These are phyloP conservation scores for Penicillium verhagenii DNA, from an alignment of 495 filamentous ascomycete genomes.

Conservation along the genomic window DNA sequence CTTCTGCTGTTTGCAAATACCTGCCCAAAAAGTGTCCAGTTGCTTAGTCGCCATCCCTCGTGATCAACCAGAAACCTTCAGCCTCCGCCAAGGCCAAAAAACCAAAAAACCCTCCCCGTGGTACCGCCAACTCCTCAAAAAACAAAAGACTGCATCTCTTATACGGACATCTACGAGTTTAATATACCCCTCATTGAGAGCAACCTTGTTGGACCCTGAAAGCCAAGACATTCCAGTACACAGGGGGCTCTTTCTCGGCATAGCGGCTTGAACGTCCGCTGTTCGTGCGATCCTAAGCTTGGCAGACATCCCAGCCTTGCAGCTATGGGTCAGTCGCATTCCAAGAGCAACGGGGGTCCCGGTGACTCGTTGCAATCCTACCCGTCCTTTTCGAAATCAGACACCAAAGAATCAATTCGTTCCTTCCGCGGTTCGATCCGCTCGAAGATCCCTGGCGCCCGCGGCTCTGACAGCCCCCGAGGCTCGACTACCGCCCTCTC, in stretches of 20 bases:
- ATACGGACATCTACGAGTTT: conserved; percentile 11
- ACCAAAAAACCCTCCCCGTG: not conserved
- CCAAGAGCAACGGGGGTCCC: conserved; percentile 65
- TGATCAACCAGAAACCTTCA: not conserved
- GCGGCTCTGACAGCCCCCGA: conserved; percentile 70
- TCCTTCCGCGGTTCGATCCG: conserved; percentile 73
- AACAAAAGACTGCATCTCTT: not conserved
- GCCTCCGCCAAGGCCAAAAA: not conserved
- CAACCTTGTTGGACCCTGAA: conserved; percentile 12
- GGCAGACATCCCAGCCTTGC: conserved; percentile 37
- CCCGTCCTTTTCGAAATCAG: conserved; percentile 88
- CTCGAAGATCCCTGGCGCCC: conserved; percentile 71
- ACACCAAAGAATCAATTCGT: conserved; percentile 90
- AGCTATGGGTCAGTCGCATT: conserved; percentile 89
- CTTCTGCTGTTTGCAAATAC: not conserved
- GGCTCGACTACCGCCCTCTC: conserved; percentile 64
- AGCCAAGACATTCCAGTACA: conserved; percentile 44
- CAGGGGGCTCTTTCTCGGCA: conserved; percentile 26
- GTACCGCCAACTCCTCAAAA: conserved; percentile 1
- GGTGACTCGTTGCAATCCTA: conserved; percentile 69
- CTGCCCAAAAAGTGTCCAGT: not conserved
- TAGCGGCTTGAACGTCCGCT: conserved; percentile 25
- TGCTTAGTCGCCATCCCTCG: not conserved
- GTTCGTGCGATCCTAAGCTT: conserved; percentile 34
- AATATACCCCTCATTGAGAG: conserved; percentile 21